Conservation (phyloP, 352 stramenopile species). For the Phytophthora tubulina region DNA sequence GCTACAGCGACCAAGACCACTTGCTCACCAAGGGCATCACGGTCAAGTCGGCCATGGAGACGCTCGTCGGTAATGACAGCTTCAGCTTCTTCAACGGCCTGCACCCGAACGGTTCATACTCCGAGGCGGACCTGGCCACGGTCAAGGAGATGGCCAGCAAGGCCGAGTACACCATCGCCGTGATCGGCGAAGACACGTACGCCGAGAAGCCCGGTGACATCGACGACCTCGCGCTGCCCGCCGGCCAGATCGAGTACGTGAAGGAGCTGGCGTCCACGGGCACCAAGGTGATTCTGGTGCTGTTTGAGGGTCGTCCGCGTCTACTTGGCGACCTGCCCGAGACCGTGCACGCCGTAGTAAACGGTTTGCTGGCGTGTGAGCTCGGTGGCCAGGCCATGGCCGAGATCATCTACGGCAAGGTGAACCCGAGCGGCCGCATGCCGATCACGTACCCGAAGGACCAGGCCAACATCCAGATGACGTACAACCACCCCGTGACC, state of each 20-base stretch:
- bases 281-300: conserved; percentile 72
- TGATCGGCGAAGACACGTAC: conserved; percentile 51
- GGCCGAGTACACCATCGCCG: conserved; percentile 45
- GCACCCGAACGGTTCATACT: conserved; percentile 38
- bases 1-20: conserved; percentile 39
- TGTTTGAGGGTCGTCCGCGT: conserved; percentile 67
- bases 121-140: conserved; percentile 37
- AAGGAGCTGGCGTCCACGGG: conserved; percentile 36
- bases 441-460: conserved; percentile 84
- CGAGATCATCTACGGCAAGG: conserved; percentile 43
- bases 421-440: conserved; percentile 52
- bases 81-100: conserved; percentile 47
- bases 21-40: conserved; percentile 40
- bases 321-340: conserved; percentile 61
- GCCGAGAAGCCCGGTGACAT: conserved; percentile 52
- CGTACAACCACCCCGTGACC: conserved; percentile 72
- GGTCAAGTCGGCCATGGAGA: conserved; percentile 41
- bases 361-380: conserved; percentile 32
- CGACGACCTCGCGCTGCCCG: conserved; percentile 25
- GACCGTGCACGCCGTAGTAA: conserved; percentile 40
- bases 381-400: conserved; percentile 32
- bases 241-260: conserved; percentile 29
- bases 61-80: conserved; percentile 28
- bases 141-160: conserved; percentile 36
- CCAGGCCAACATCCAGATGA: conserved; percentile 54